These are phyloP conservation scores for Talaromyces marneffei DNA, from an alignment of 2,329 filamentous ascomycete genomes.

Conservation along the genomic window DNA sequence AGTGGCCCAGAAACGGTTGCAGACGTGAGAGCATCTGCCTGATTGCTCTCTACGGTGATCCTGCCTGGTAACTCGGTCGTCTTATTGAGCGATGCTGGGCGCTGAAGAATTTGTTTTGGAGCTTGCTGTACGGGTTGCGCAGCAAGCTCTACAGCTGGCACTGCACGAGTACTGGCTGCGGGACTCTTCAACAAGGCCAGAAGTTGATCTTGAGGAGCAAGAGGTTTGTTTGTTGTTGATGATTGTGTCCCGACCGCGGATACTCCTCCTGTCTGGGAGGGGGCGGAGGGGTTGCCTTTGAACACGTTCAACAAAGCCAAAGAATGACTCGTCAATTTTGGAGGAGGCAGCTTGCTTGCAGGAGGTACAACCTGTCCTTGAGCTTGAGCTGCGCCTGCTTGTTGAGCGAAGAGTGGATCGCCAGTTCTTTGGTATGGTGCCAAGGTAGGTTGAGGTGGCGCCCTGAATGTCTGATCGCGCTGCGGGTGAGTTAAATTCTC, in stretches of 20 bases:
- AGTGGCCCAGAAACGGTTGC: conserved; percentile 39
- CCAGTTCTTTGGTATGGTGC: conserved; percentile 45
- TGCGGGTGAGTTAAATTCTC: neutral
- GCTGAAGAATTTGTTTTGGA: conserved; percentile 31
- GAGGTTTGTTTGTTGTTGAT: conserved; percentile 21
- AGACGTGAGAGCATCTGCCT: conserved; percentile 24
- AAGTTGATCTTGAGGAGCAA: conserved; percentile 35
- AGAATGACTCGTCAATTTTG: conserved; percentile 54
- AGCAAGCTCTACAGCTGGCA: conserved; percentile 42
- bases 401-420: conserved; percentile 40
- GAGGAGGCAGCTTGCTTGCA: conserved; percentile 53
- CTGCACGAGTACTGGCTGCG: conserved; percentile 11
- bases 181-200: conserved; percentile 30
- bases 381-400: conserved; percentile 27
- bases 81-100: conserved; percentile 18
- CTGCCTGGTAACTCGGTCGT: conserved; percentile 16
- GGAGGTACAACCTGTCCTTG: conserved; percentile 48
- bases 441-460: conserved; percentile 23
- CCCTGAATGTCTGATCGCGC: neutral
- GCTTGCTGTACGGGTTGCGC: conserved; percentile 37
- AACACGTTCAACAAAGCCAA: conserved; percentile 55
- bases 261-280: conserved; percentile 21
- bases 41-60: conserved; percentile 16
- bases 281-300: conserved; percentile 36
- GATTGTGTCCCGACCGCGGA: conserved; percentile 16